Percentiles rank a stretch among this genome's conserved stretches.
Conservation (phyloP, 163 green algal genomes). For the Scenedesmus sp. region DNA sequence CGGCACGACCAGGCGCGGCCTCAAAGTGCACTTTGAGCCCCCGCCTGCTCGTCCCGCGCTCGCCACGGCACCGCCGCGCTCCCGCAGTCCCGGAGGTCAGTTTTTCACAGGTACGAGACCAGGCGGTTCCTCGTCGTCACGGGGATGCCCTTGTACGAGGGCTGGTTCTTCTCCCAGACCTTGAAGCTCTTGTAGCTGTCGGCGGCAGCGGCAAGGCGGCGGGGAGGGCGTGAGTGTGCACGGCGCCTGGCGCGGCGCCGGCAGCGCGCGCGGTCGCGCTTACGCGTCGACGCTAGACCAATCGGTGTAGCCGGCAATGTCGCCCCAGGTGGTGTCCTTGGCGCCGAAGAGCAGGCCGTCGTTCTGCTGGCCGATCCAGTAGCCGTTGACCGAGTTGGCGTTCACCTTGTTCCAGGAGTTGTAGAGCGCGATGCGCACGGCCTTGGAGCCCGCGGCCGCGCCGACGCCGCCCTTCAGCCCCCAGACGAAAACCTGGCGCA, state of each 20-base stretch:
- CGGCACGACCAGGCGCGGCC: too few relatives aligned
- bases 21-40: too few relatives aligned
- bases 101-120: slow-evolving; percentile 27
- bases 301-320: slow-evolving; percentile 38
- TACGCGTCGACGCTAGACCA: neutral
- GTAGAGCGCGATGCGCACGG: slow-evolving; percentile 27
- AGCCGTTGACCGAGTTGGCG: neutral
- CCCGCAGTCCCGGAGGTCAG: too few relatives aligned
- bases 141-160: slow-evolving; percentile 32
- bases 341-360: slow-evolving; percentile 39
- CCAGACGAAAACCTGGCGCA: slow-evolving; percentile 39
- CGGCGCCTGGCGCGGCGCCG: too few relatives aligned
- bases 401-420: slow-evolving; percentile 37
- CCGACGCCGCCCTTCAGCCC: neutral
- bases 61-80: too few relatives aligned
- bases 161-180: slow-evolving; percentile 18
- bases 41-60: too few relatives aligned
- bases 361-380: slow-evolving; percentile 38
- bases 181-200: slow-evolving; percentile 41
- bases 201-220: too few relatives aligned
- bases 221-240: too few relatives aligned
- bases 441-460: slow-evolving; percentile 26
- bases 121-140: slow-evolving; percentile 20
- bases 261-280: too few relatives aligned
- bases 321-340: slow-evolving; percentile 37